Percentiles rank a stretch among this genome's conserved stretches.
Evolutionary conservation across 2,329 filamentous ascomycete species (phyloP).

Genomic region (Chrysoporthe cubensis): DNA sequence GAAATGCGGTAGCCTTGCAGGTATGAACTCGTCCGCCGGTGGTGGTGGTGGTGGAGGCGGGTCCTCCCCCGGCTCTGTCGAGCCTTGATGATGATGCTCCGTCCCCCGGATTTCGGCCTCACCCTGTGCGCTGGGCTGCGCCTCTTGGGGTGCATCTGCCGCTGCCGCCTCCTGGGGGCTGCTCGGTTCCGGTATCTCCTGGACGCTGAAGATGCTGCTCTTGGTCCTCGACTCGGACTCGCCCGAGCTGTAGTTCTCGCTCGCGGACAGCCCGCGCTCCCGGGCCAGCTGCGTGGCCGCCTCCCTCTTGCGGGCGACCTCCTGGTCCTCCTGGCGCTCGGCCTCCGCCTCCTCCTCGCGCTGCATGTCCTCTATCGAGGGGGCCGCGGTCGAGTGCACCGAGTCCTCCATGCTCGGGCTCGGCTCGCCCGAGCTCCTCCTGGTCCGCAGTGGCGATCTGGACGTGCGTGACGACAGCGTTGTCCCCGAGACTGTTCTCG

Average conservation of each 20-base stretch:
- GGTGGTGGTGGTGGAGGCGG: neutral
- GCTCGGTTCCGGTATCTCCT: constrained; percentile 35
- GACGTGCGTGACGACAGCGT: constrained; percentile 53
- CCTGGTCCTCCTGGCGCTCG: constrained; percentile 56
- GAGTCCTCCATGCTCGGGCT: constrained; percentile 42
- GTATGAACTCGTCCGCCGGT: constrained; percentile 50
- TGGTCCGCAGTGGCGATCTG: constrained; percentile 34
- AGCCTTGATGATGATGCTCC: neutral
- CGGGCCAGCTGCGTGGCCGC: constrained; percentile 57
- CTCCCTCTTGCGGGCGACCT: constrained; percentile 55
- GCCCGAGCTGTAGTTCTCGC: constrained; percentile 40
- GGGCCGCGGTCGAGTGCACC: constrained; percentile 42
- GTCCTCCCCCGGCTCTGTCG: constrained; percentile 20
- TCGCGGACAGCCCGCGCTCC: constrained; percentile 48
- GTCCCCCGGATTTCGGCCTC: neutral
- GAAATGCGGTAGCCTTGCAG: constrained; percentile 63
- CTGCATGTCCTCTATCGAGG: constrained; percentile 56
- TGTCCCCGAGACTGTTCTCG: constrained; percentile 62
- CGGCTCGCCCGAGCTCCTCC: constrained; percentile 33
- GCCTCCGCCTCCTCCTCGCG: constrained; percentile 55
- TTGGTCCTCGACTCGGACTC: constrained; percentile 41
- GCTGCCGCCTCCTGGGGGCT: constrained; percentile 22
- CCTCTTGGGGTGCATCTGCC: constrained; percentile 10
- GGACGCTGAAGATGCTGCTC: constrained; percentile 36
- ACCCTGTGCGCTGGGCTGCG: neutral